phyloP scores from a whole-genome alignment of 106 monocot species.

The Triglochin maritima region DNA sequence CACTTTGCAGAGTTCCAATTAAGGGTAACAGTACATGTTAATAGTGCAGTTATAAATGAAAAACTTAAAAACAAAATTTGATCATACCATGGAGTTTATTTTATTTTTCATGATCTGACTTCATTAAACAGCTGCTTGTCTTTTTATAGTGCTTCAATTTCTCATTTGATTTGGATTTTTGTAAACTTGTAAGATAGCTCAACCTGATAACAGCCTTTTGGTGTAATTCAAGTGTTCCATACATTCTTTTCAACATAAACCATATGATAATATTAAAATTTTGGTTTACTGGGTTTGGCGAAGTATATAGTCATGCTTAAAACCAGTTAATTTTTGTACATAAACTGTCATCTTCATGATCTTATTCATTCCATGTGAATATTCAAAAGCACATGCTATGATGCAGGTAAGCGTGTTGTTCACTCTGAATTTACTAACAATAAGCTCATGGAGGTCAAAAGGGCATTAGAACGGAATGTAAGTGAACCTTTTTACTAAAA shows the following conservation, averaged over 20 bases:
- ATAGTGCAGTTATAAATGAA: neutral
- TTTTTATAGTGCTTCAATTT: no score
- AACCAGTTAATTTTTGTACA: neutral
- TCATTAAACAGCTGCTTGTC: no score
- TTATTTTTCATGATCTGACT: no score
- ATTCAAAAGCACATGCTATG: neutral
- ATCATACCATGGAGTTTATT: no score
- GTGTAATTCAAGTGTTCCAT: neutral
- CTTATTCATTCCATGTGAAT: neutral
- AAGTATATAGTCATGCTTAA: no score
- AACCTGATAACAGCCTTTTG: neutral
- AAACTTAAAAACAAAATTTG: no score
- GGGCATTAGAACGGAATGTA: constrained; percentile 46
- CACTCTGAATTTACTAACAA: constrained; percentile 63
- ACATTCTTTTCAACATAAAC: no score
- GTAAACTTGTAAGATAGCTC: no score
- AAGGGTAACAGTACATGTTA: neutral
- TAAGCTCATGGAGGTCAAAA: constrained; percentile 63
- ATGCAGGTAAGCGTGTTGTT: constrained; percentile 68
- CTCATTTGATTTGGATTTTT: no score
- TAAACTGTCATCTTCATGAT: neutral
- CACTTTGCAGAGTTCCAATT: neutral
- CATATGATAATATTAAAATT: no score
- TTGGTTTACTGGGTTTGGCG: no score
- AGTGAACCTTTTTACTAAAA: neutral